phyloP scores from a whole-genome alignment of 2,329 filamentous ascomycete species.

The Calonectria montana region DNA sequence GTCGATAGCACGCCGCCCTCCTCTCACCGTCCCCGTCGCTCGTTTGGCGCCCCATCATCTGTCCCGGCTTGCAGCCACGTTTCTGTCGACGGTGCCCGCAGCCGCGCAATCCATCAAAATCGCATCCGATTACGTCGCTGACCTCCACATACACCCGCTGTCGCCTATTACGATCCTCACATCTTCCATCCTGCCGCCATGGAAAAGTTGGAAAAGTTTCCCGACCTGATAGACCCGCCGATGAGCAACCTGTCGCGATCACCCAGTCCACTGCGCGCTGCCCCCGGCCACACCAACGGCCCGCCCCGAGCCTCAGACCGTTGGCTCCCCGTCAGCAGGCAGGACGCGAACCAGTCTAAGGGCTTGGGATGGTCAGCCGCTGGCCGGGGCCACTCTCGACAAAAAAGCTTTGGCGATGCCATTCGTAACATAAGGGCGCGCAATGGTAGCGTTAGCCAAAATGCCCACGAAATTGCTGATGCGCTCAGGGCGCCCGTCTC shows the following conservation, averaged over 20 bases:
- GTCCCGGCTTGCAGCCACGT: slow-evolving; percentile 9
- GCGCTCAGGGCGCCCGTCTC: slow-evolving; percentile 92
- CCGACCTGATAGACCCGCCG: slow-evolving; percentile 62
- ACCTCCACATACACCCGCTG: background rate
- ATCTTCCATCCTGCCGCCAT: slow-evolving; percentile 35
- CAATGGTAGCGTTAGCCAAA: slow-evolving; percentile 88
- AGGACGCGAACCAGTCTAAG: slow-evolving; percentile 29
- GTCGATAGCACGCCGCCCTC: slow-evolving; percentile 11
- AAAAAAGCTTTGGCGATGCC: slow-evolving; percentile 92
- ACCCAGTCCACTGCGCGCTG: slow-evolving; percentile 42
- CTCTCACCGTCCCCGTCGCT: slow-evolving; percentile 26
- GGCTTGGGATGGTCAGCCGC: slow-evolving; percentile 41
- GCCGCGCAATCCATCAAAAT: slow-evolving; percentile 2
- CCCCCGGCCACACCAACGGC: slow-evolving; percentile 43
- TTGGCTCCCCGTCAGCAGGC: slow-evolving; percentile 43
- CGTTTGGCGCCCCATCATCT: slow-evolving; percentile 23
- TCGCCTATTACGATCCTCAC: background rate
- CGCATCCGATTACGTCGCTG: slow-evolving; percentile 5
- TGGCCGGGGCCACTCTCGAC: slow-evolving; percentile 70
- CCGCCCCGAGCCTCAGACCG: slow-evolving; percentile 44
- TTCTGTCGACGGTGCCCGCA: background rate
- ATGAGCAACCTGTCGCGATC: slow-evolving; percentile 43
- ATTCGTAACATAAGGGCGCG: slow-evolving; percentile 83
- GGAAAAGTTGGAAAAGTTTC: slow-evolving; percentile 65
- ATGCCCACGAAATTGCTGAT: slow-evolving; percentile 92